Evolutionary conservation across 495 filamentous ascomycete species (phyloP), one percentile per base, ranked within the genome.

Genomic region (Clohesyomyces aquaticus): DNA sequence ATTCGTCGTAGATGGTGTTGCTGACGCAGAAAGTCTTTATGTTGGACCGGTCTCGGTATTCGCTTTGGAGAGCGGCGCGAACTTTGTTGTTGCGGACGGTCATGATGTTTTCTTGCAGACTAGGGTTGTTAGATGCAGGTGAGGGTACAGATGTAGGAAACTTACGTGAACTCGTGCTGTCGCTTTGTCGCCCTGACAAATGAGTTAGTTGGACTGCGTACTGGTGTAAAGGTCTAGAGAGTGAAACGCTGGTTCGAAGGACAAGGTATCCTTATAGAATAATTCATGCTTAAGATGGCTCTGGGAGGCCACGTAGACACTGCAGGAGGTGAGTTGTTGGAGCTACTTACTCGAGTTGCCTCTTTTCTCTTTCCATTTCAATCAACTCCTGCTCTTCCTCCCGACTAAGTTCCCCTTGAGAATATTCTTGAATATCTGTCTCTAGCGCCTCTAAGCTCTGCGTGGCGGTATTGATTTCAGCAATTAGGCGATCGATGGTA

Each of bases 21-120:
- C 76, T 76, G 27, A 70, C 72, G 43, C 76, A 78, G 35, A 77
- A 77, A 2, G 76, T 72, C 3, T 64, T 66, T 49, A 77, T 59
- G 4, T 32, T 23, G n/a, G 73, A 35, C 22, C 59, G 42, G 26
- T 53, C 26, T n/a, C 35, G 25, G 59, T 79, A 78, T 1, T 47
- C 18, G 6, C 47, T 32, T 2, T 29, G 21, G 26, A 79, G 70
- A 14, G 66, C 21, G 10, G 43, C 26, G 6, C 38, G 61, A 55
- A 79, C 71, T 2, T 59, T 43, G 10, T 16, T 23, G 61, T 79
- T 79, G 2, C 77, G 71, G 9, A 66, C 68, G 3, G 45, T 68
- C 28, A 79, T 68, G 35, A 78, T 62, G 42, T 71, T 72, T 4
- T 55, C 22, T 32, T 69, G 51, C 10, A 72, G 67, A 35, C 72